A percentile compares a stretch with the other conserved stretches of the same genome.
Evolutionary conservation across 345 rosid genomes (phyloP).

Genomic region (Dovyalis caffra): DNA sequence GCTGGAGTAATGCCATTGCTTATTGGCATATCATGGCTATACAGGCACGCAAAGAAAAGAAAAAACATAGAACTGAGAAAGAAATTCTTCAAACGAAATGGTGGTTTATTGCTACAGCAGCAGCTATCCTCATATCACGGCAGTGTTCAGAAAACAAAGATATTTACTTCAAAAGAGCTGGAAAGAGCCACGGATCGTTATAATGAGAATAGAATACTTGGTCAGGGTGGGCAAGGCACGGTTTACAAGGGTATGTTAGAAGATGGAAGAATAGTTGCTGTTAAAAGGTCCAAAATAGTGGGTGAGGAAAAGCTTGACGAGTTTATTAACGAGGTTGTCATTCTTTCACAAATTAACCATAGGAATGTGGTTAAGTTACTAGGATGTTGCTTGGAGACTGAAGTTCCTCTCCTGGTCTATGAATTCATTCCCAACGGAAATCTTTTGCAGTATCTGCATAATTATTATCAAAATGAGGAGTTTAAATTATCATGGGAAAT

Average conservation of each 20-base stretch:
- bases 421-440: conserved; percentile 19
- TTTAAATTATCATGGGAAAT: conserved; percentile 9
- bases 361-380: conserved; percentile 17
- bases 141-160: neutral
- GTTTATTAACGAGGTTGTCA: conserved; percentile 18
- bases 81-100: conserved; percentile 6
- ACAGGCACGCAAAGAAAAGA: conserved; percentile 7
- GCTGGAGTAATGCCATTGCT: neutral
- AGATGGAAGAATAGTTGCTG: conserved; percentile 16
- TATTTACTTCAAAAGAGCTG: conserved; percentile 13
- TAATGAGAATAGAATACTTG: conserved; percentile 15
- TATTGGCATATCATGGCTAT: neutral
- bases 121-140: neutral
- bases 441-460: conserved; percentile 10
- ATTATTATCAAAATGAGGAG: conserved; percentile 5
- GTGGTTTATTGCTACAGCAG: conserved; percentile 4
- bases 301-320: neutral
- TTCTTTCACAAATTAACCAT: conserved; percentile 16
- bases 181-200: conserved; percentile 6
- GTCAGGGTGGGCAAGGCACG: conserved; percentile 18
- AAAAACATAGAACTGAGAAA: neutral
- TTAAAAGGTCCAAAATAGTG: conserved; percentile 9
- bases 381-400: conserved; percentile 17
- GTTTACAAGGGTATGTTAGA: conserved; percentile 17
- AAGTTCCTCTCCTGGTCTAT: conserved; percentile 6